Evolutionary conservation across 192 early-diverging fungal genomes (phyloP).

Genomic region (Gaertneriomyces semiglobifer): DNA sequence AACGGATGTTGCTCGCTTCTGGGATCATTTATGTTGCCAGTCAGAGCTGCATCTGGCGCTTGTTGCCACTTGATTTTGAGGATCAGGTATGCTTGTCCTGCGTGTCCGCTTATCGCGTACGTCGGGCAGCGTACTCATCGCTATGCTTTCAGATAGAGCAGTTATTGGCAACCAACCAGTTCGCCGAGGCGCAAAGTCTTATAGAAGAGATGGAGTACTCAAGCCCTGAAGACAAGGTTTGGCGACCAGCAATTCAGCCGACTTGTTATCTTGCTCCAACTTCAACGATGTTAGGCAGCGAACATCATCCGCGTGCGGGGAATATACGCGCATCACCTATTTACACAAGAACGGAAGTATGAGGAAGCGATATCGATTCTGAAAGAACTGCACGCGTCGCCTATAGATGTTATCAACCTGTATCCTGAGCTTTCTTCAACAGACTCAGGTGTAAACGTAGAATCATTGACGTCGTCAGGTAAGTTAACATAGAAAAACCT

Average conservation of each 20-base stretch:
- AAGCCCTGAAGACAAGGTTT: slow-evolving; percentile 47
- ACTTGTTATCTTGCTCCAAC: neutral
- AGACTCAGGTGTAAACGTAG: slow-evolving; percentile 14
- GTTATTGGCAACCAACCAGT: slow-evolving; percentile 37
- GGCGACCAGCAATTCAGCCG: neutral
- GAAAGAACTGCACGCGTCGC: slow-evolving; percentile 52
- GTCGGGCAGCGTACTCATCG: slow-evolving; percentile 1
- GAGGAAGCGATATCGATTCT: slow-evolving; percentile 48
- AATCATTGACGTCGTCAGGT: neutral
- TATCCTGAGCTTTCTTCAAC: slow-evolving; percentile 46
- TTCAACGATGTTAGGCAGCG: slow-evolving; percentile 26
- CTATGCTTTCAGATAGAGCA: slow-evolving; percentile 44
- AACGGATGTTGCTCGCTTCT: slow-evolving; percentile 19
- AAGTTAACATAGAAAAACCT: slow-evolving; percentile 8
- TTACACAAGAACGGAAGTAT: slow-evolving; percentile 48
- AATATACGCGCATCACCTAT: slow-evolving; percentile 54
- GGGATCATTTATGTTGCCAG: slow-evolving; percentile 39
- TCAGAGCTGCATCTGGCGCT: slow-evolving; percentile 40
- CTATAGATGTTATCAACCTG: slow-evolving; percentile 57
- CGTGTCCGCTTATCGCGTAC: neutral
- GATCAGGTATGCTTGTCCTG: slow-evolving; percentile 38
- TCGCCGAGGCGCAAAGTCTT: slow-evolving; percentile 44
- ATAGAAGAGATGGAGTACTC: slow-evolving; percentile 57
- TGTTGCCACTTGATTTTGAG: slow-evolving; percentile 55
- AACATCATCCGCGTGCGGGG: slow-evolving; percentile 54